These are phyloP conservation scores for Wallacemonas sp. DNA, from an alignment of 208 protist species.

Conservation along the genomic window DNA sequence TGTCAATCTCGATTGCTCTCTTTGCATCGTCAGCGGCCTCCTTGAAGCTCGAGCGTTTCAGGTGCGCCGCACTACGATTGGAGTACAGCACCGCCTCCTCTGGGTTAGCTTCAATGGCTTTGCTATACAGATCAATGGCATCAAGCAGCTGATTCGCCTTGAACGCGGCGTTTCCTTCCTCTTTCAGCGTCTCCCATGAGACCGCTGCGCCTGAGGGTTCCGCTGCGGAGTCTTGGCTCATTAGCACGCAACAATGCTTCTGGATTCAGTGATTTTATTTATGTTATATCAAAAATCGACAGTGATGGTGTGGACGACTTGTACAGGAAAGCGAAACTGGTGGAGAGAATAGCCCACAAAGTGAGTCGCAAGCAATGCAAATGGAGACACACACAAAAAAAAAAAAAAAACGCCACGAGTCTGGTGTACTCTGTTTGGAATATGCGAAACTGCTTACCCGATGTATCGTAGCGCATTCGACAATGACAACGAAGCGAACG, in stretches of 20 bases:
- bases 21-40: constrained; percentile 65
- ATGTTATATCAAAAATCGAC: too few species aligned
- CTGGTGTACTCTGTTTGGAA: too few species aligned
- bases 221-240: background rate
- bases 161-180: constrained; percentile 91
- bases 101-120: constrained; percentile 73
- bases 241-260: constrained; percentile 1
- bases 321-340: constrained; percentile 5
- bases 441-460: too few species aligned
- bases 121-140: constrained; percentile 83
- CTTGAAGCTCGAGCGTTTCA: constrained; percentile 55
- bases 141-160: constrained; percentile 67
- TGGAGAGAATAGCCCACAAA: constrained; percentile 16
- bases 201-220: background rate
- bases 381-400: constrained; percentile 8
- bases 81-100: constrained; percentile 86
- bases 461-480: too few species aligned
- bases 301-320: constrained; percentile 6
- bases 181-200: constrained; percentile 69
- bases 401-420: constrained; percentile 8
- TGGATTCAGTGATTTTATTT: too few species aligned
- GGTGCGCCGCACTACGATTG: constrained; percentile 91
- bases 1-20: constrained; percentile 75
- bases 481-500: too few species aligned
- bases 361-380: too few species aligned